Conservation (phyloP, 139 green algal species). For the Chlorella ohadii region DNA sequence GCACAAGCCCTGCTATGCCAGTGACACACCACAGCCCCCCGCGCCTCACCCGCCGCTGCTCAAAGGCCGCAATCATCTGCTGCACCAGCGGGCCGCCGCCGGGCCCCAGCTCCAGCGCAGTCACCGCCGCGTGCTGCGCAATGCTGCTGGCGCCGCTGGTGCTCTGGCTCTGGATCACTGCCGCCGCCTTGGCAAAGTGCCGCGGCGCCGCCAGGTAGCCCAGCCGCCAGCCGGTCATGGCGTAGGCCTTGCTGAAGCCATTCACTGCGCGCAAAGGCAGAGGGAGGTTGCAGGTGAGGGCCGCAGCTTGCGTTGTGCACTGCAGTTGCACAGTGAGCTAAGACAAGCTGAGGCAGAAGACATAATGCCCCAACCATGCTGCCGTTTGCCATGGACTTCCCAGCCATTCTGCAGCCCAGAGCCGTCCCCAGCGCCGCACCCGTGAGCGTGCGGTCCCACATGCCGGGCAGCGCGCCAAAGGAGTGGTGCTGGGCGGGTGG, state of each 20-base stretch:
- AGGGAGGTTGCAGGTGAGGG: not conserved
- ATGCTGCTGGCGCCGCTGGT: conserved; percentile 86
- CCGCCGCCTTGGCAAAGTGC: conserved; percentile 81
- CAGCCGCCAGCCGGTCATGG: conserved; percentile 94
- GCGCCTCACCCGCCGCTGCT: conserved; percentile 56
- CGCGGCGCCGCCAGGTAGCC: conserved; percentile 94
- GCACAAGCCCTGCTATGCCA: not conserved
- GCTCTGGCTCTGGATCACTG: conserved; percentile 91
- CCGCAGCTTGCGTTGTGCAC: not conserved
- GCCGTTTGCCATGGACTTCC: no score
- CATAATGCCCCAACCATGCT: no score
- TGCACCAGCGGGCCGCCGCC: conserved; percentile 76
- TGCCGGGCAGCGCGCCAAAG: conserved; percentile 87
- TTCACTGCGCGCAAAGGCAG: conserved; percentile 75
- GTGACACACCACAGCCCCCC: not conserved
- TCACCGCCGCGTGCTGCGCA: conserved; percentile 89
- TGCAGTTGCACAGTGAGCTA: no score
- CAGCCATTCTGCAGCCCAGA: no score
- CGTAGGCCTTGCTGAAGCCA: conserved; percentile 95
- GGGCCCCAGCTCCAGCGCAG: conserved; percentile 85
- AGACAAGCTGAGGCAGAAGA: no score
- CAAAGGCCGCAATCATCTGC: conserved; percentile 90
- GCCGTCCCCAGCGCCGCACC: no score
- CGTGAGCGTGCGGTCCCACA: conserved; percentile 95
- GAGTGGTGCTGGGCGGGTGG: conserved; percentile 80